These are phyloP conservation scores for Suhomyces wounanorum DNA, from an alignment of 1,139 yeast species.

Conservation along the genomic window DNA sequence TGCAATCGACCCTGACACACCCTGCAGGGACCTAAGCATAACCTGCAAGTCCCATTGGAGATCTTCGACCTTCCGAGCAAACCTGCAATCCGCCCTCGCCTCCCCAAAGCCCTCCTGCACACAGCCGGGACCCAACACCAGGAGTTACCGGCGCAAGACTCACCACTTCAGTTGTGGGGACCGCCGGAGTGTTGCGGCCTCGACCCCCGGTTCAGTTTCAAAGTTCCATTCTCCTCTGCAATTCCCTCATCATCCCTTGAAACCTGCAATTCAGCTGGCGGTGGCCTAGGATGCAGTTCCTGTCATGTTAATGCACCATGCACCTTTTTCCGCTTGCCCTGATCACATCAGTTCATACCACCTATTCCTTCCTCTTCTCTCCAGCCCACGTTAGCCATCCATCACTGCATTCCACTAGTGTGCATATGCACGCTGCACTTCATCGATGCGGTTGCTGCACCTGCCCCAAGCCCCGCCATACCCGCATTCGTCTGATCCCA, in stretches of 20 bases:
- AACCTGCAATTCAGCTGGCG: not conserved
- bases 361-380: not conserved
- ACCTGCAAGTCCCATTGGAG: too few relatives aligned
- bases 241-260: not conserved
- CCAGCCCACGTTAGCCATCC: not conserved
- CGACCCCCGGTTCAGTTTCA: not conserved
- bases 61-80: not conserved
- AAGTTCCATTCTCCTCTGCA: too few relatives aligned
- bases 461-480: constrained; percentile 1
- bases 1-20: too few relatives aligned
- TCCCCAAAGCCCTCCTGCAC: too few relatives aligned
- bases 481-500: constrained; percentile 10
- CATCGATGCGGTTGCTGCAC: not conserved
- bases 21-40: too few relatives aligned
- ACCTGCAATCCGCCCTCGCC: not conserved
- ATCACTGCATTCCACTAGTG: not conserved
- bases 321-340: not conserved
- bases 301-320: not conserved
- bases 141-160: not conserved
- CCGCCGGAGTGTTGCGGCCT: not conserved
- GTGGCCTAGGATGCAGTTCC: too few relatives aligned
- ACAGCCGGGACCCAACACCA: not conserved
- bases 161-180: not conserved
- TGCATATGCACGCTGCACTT: not conserved
- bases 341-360: not conserved